A percentile compares a stretch with the other conserved stretches of the same genome.
Conservation (phyloP, 2,329 filamentous ascomycete species). For the Lecanoromycetidae sp. region DNA sequence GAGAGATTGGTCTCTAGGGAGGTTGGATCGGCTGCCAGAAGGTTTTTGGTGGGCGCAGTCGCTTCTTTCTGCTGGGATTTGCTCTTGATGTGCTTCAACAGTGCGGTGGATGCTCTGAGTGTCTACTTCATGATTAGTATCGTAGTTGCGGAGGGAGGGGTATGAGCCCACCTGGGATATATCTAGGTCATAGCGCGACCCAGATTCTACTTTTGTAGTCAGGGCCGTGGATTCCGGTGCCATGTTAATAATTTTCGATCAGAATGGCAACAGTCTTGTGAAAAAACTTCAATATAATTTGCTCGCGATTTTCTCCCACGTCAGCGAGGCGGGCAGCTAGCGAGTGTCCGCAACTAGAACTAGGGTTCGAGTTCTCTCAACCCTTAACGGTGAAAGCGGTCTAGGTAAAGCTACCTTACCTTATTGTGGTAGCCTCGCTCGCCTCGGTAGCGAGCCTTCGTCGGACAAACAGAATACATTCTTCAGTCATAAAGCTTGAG, state of each 20-base stretch:
- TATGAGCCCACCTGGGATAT: conserved; percentile 31
- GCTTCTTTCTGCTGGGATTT: conserved; percentile 37
- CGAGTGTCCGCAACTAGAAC: too few relatives aligned
- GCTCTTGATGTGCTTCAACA: conserved; percentile 46
- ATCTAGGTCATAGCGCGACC: conserved; percentile 37
- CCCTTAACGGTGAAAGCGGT: too few relatives aligned
- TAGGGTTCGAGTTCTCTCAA: too few relatives aligned
- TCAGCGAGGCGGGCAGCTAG: too few relatives aligned
- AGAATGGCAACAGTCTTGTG: not conserved
- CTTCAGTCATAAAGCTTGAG: too few relatives aligned
- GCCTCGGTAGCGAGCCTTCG: too few relatives aligned
- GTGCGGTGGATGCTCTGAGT: conserved; percentile 46
- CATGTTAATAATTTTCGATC: conserved; percentile 23
- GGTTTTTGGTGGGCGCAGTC: conserved; percentile 39
- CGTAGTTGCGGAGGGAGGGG: not conserved
- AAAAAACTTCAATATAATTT: not conserved
- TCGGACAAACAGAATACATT: too few relatives aligned
- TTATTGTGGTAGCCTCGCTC: too few relatives aligned
- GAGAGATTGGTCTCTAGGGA: conserved; percentile 34
- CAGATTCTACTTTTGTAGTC: conserved; percentile 30
- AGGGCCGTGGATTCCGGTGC: conserved; percentile 29
- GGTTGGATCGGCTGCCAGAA: conserved; percentile 38
- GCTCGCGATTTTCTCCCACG: too few relatives aligned
- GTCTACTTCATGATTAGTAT: conserved; percentile 33
- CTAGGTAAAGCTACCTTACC: too few relatives aligned